Percentiles rank a stretch among this genome's conserved stretches.
Conservation (phyloP, 495 filamentous ascomycete genomes). For the Xylaria palmicola region DNA sequence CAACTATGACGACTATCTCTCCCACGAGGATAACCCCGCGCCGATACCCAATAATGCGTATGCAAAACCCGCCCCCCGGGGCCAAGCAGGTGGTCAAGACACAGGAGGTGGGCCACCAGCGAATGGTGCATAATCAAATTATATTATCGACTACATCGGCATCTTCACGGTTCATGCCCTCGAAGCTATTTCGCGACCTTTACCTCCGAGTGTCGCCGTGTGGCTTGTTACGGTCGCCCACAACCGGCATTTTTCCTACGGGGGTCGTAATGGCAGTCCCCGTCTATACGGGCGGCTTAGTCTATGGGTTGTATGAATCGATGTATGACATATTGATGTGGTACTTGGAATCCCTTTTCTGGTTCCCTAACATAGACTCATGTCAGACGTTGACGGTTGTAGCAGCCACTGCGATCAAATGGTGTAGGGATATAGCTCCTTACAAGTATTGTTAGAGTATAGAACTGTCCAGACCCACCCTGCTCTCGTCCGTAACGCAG, state of each 20-base stretch:
- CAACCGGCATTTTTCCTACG: neutral
- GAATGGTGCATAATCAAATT: neutral
- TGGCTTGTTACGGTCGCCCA: neutral
- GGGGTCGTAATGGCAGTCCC: too few species aligned
- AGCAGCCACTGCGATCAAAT: too few species aligned
- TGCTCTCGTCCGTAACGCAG: neutral
- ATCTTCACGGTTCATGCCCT: too few species aligned
- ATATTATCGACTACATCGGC: too few species aligned
- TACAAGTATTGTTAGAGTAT: too few species aligned
- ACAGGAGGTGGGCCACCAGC: neutral
- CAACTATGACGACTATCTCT: constrained; percentile 22
- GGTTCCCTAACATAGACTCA: too few species aligned
- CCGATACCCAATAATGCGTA: neutral
- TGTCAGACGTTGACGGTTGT: too few species aligned
- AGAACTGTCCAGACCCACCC: neutral
- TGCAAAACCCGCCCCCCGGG: neutral
- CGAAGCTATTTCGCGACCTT: neutral
- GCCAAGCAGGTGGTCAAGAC: neutral
- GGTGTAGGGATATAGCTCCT: too few species aligned
- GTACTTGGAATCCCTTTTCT: too few species aligned
- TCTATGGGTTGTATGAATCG: neutral
- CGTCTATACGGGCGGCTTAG: neutral
- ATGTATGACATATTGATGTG: too few species aligned
- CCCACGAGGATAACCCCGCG: constrained; percentile 12
- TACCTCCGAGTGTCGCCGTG: too few species aligned